A percentile compares a stretch with the other conserved stretches of the same genome.
phyloP scores from a whole-genome alignment of 495 filamentous ascomycete genomes.

The Apiosordaria backusii region DNA sequence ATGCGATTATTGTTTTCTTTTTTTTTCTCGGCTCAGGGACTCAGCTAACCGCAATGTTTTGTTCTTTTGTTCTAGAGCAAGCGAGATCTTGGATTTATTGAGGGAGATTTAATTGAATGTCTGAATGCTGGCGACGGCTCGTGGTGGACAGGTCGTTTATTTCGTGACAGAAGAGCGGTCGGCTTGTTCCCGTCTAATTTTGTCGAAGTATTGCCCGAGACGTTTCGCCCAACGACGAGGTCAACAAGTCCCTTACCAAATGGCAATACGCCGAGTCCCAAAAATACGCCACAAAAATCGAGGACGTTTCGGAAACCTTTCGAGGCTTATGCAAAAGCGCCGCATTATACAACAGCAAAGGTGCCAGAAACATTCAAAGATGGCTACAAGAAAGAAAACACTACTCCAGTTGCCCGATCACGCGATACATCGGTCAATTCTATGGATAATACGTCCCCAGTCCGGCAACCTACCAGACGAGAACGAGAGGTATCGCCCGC shows the following conservation, averaged over 20 bases:
- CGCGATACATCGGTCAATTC: conserved; percentile 19
- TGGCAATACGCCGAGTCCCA: conserved; percentile 49
- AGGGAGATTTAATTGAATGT: conserved; percentile 97
- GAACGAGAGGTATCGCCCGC: not conserved
- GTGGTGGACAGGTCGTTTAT: conserved; percentile 95
- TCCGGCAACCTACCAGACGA: not conserved
- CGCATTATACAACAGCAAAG: conserved; percentile 51
- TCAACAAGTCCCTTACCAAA: conserved; percentile 68
- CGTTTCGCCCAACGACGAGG: conserved; percentile 75
- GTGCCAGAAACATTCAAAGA: conserved; percentile 47
- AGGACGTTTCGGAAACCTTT: conserved; percentile 70
- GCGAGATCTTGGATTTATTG: conserved; percentile 90
- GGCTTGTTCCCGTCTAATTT: conserved; percentile 97
- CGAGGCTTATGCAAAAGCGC: conserved; percentile 60
- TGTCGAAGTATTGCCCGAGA: conserved; percentile 81
- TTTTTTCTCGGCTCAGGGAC: not conserved
- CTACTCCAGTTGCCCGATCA: conserved; percentile 1
- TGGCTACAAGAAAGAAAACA: conserved; percentile 20
- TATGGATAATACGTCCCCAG: conserved; percentile 13
- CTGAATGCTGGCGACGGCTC: conserved; percentile 95
- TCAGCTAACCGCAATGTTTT: conserved; percentile 9
- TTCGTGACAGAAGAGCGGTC: conserved; percentile 79
- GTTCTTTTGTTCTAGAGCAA: conserved; percentile 57
- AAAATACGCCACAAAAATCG: conserved; percentile 52
- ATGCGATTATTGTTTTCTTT: conserved; percentile 9